Evolutionary conservation across 2,329 filamentous ascomycete genomes (phyloP).

Genomic region (Calonectria pseudoturangicola): DNA sequence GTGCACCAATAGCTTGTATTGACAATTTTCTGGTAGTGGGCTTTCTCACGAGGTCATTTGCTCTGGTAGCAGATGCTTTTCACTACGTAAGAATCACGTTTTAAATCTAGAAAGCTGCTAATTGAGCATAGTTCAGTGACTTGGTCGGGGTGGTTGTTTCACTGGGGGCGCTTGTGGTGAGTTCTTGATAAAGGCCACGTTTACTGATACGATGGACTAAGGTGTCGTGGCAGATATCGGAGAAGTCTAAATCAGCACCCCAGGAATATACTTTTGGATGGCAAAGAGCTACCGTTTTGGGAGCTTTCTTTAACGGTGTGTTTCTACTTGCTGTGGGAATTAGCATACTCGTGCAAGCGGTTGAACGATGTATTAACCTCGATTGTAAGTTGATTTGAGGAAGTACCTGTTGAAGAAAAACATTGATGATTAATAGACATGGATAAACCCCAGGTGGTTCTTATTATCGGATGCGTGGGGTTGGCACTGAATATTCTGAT

Average conservation of each 20-base stretch:
- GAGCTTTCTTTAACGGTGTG: constrained; percentile 87
- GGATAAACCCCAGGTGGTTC: constrained; percentile 78
- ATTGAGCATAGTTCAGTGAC: constrained; percentile 76
- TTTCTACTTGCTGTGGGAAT: constrained; percentile 83
- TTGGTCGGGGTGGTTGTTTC: constrained; percentile 81
- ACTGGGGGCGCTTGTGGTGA: constrained; percentile 77
- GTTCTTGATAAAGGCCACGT: constrained; percentile 41
- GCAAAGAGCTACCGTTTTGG: constrained; percentile 83
- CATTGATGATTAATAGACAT: constrained; percentile 67
- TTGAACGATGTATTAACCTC: constrained; percentile 80
- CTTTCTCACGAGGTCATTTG: constrained; percentile 82
- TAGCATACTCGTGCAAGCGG: constrained; percentile 83
- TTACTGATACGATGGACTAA: constrained; percentile 7
- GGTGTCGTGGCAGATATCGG: constrained; percentile 68
- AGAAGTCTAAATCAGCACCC: constrained; percentile 71
- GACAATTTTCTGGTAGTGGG: constrained; percentile 67
- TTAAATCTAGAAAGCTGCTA: constrained; percentile 22
- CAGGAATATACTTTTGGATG: constrained; percentile 79
- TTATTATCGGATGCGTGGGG: constrained; percentile 82
- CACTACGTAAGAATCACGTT: constrained; percentile 76
- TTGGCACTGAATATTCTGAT: constrained; percentile 81
- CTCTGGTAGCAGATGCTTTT: constrained; percentile 85
- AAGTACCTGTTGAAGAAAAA: constrained; percentile 21
- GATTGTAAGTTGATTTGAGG: constrained; percentile 64
- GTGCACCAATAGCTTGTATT: not conserved